phyloP scores from a whole-genome alignment of 768 basidiomycete genomes.

The Nidularia pulvinata region DNA sequence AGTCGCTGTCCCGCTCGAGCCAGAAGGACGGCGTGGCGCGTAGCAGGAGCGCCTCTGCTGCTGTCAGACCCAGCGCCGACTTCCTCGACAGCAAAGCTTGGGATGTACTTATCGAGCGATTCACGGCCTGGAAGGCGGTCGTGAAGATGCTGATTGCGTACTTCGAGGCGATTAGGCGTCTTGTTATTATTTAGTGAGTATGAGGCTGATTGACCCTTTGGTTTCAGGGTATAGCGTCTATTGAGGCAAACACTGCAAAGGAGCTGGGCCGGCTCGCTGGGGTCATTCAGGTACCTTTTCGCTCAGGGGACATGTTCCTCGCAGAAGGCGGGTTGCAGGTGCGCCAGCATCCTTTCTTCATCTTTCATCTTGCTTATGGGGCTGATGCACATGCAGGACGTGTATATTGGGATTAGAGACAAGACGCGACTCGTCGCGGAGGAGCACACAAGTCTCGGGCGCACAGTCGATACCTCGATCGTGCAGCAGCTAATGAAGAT shows the following conservation, averaged over 20 bases:
- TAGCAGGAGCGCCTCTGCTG: no score
- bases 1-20: no score
- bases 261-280: not conserved
- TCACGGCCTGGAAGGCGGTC: not conserved
- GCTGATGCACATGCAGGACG: no score
- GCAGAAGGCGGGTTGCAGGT: not conserved
- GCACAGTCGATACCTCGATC: not conserved
- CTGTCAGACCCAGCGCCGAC: slow-evolving; percentile 29
- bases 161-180: no score
- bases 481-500: not conserved
- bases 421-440: not conserved
- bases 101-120: not conserved
- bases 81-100: slow-evolving; percentile 11
- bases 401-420: not conserved
- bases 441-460: not conserved
- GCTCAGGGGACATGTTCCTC: not conserved
- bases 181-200: not conserved
- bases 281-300: not conserved
- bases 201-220: not conserved
- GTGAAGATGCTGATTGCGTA: not conserved
- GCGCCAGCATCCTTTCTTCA: no score
- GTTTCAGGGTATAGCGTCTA: not conserved
- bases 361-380: no score
- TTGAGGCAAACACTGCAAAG: not conserved
- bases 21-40: no score